Evolutionary conservation across 257 asterid genomes (phyloP).

Genomic region (Ballota nigra): DNA sequence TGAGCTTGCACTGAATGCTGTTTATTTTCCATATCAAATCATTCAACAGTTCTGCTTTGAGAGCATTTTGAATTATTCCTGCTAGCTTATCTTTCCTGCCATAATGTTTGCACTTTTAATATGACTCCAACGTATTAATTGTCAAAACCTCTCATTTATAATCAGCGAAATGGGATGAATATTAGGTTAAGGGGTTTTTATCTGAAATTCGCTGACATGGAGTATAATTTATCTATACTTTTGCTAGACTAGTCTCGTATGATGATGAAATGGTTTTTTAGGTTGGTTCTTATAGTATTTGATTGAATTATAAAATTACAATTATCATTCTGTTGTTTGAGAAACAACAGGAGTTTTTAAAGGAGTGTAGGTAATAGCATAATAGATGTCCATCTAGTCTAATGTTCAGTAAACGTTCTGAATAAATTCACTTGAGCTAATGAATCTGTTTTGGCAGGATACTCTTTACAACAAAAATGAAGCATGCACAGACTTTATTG

Average conservation of each 20-base stretch:
- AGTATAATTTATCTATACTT: neutral
- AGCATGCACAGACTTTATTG: constrained; percentile 60
- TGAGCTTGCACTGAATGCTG: constrained; percentile 11
- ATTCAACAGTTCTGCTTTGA: neutral
- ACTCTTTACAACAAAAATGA: constrained; percentile 64
- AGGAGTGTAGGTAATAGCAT: neutral
- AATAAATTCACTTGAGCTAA: constrained; percentile 16
- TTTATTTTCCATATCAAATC: constrained; percentile 13
- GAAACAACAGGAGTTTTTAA: constrained; percentile 8
- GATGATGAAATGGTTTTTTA: neutral
- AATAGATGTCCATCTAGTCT: neutral
- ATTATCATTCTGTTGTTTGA: constrained; percentile 6
- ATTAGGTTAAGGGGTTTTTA: neutral
- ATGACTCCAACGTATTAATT: neutral
- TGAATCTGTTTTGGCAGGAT: constrained; percentile 48
- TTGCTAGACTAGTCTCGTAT: neutral
- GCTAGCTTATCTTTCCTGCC: constrained; percentile 14
- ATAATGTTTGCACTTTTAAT: constrained; percentile 3
- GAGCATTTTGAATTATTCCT: constrained; percentile 5
- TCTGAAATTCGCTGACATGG: constrained; percentile 18
- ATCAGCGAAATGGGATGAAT: neutral
- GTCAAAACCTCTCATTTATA: neutral
- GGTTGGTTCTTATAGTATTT: constrained; percentile 3
- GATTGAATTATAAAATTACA: neutral
- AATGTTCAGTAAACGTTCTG: constrained; percentile 15